Conservation (phyloP, 169 alveolate species). For the Eimeria brunetti region DNA sequence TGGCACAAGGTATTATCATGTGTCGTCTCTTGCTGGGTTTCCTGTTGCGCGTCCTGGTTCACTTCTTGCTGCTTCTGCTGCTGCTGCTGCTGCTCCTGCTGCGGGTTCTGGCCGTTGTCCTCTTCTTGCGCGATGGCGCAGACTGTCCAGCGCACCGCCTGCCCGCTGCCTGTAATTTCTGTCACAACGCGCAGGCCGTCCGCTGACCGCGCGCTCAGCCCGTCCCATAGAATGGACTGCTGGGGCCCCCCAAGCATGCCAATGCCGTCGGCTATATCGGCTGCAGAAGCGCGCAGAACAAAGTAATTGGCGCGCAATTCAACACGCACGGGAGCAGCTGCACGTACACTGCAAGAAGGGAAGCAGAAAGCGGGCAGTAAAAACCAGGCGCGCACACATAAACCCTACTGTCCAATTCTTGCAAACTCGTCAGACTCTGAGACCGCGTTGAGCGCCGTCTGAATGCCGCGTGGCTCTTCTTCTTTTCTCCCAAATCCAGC, state of each 20-base stretch:
- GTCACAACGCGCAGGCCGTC: constrained; percentile 61
- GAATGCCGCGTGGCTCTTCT: not conserved
- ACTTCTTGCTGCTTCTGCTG: not conserved
- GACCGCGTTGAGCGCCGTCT: constrained; percentile 62
- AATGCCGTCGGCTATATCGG: not conserved
- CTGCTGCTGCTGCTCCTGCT: not conserved
- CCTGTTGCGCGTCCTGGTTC: not conserved
- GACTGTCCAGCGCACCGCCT: constrained; percentile 66
- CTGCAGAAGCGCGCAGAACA: not conserved
- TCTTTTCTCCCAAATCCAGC: constrained; percentile 12
- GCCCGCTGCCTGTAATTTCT: constrained; percentile 60
- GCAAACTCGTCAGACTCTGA: constrained; percentile 66
- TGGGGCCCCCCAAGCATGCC: constrained; percentile 10
- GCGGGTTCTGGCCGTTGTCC: not conserved
- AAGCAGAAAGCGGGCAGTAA: not conserved
- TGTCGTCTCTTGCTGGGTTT: not conserved
- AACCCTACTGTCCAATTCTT: constrained; percentile 19
- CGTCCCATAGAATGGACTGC: constrained; percentile 52
- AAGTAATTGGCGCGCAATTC: not conserved
- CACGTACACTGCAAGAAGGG: not conserved
- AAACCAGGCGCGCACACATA: not conserved
- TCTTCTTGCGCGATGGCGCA: constrained; percentile 46
- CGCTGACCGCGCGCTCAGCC: constrained; percentile 55
- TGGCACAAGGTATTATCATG: not conserved
- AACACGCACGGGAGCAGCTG: not conserved